A percentile compares a stretch with the other conserved stretches of the same genome.
Conservation (phyloP, 2,329 filamentous ascomycete genomes). For the Paracoccidioides brasiliensis region DNA sequence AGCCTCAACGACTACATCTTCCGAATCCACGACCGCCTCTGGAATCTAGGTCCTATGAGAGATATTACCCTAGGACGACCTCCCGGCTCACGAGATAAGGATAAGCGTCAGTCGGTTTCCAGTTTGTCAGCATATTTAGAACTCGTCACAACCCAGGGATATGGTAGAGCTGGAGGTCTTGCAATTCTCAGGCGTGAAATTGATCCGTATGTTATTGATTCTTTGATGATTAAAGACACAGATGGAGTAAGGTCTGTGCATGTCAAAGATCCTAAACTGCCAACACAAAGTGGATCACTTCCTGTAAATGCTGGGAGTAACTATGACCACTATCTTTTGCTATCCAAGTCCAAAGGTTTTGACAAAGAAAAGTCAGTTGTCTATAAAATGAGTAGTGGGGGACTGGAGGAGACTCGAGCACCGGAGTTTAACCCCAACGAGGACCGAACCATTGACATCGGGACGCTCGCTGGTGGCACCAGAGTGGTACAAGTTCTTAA, state of each 20-base stretch:
- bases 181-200: slow-evolving; percentile 67
- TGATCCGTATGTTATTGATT: slow-evolving; percentile 56
- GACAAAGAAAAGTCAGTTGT: slow-evolving; percentile 67
- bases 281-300: neutral
- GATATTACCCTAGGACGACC: slow-evolving; percentile 58
- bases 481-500: slow-evolving; percentile 79
- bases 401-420: slow-evolving; percentile 61
- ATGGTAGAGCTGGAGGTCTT: slow-evolving; percentile 51
- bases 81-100: slow-evolving; percentile 17
- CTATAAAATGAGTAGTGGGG: slow-evolving; percentile 59
- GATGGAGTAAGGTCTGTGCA: slow-evolving; percentile 71
- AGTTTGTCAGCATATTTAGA: slow-evolving; percentile 34
- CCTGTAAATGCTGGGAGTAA: neutral
- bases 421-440: slow-evolving; percentile 88
- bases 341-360: slow-evolving; percentile 53
- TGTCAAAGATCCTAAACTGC: slow-evolving; percentile 32
- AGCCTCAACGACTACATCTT: slow-evolving; percentile 51
- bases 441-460: slow-evolving; percentile 74
- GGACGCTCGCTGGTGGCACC: slow-evolving; percentile 64
- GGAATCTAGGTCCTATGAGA: slow-evolving; percentile 67
- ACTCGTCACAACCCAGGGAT: slow-evolving; percentile 41
- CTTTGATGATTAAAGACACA: slow-evolving; percentile 59
- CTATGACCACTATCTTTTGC: slow-evolving; percentile 69
- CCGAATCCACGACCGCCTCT: slow-evolving; percentile 60
- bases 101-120: slow-evolving; percentile 35